Base-by-base conservation (phyloP, 768 basidiomycete species). In the Xerocomellus chrysenteron region DNA sequence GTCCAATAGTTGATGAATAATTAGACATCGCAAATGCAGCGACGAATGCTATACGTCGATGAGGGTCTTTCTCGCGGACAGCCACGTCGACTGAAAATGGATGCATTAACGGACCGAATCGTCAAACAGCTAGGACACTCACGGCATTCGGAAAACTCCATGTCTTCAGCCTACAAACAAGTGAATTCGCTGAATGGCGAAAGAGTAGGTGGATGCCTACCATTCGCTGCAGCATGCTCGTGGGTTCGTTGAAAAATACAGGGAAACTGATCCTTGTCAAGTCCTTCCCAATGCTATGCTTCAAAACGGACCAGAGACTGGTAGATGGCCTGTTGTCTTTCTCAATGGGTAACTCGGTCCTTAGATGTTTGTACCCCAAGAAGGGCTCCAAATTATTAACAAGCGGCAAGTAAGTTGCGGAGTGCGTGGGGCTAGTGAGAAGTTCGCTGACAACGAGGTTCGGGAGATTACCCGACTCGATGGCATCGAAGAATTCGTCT, bases 21-120 rank as follows among this genome's bases (percentile, higher is more conserved):
- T 98, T 98, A 30, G 91, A 92, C 93, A 97, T 97, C 3, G 94
- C 95, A 71, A 98, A 98, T 2, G 94, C 95, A 19, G 90, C 93
- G 16, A 98, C 93, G 65, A 86, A 98, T 2, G 94, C 94, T 49
- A 97, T 84, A 4, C 95, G 84, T 52, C 85, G 83, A 44, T 90
- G 81, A 1, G 92, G 84, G 65, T 97, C 91, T 26, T 68, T 68
- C 67, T 95, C 90, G 42, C 76, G 78, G 9, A 83, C 84, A 26
- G 95, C 95, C 8, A 90, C 87, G 63, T 97, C 94, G 65, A 98
- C 89, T 92, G 61, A 0, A 54, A 37, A 37, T 59, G 24, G 40
- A 52, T 2, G n/a, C 16, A 35, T 63, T 36, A 54, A 57, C 26
- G 35, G 39, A 55, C 40, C 48, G 55, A 37, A 17, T 54, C 46